phyloP scores from a whole-genome alignment of 139 green algal genomes.

The Nannochloris sp. region DNA sequence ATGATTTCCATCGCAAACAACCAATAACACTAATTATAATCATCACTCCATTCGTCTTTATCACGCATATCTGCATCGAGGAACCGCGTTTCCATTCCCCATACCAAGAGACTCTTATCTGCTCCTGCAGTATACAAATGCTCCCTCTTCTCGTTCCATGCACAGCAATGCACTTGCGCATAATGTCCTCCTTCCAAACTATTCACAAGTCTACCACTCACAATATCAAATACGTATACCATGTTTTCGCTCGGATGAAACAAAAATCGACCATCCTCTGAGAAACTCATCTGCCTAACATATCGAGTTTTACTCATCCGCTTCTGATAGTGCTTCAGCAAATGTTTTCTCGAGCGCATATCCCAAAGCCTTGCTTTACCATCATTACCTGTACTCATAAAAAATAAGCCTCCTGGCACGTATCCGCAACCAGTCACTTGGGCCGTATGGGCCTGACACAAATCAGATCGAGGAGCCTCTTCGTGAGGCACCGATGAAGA shows the following conservation, averaged over 20 bases:
- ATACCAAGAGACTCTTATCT: conserved; percentile 59
- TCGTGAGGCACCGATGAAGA: neutral
- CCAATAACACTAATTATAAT: neutral
- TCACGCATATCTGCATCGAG: conserved; percentile 11
- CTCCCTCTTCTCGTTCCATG: conserved; percentile 17
- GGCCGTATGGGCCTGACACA: conserved; percentile 24
- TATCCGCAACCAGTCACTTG: conserved; percentile 41
- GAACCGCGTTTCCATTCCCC: conserved; percentile 26
- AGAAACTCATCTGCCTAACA: conserved; percentile 48
- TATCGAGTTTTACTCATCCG: conserved; percentile 45
- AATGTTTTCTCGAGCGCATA: conserved; percentile 28
- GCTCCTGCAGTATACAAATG: conserved; percentile 65
- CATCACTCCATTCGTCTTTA: conserved; percentile 47
- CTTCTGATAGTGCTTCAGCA: conserved; percentile 55
- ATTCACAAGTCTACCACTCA: conserved; percentile 29
- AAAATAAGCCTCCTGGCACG: conserved; percentile 50
- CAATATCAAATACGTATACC: conserved; percentile 53
- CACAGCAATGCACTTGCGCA: conserved; percentile 23
- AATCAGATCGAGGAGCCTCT: neutral
- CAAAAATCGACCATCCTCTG: conserved; percentile 42
- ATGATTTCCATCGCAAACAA: conserved; percentile 44
- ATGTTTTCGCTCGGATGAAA: conserved; percentile 64
- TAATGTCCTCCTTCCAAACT: conserved; percentile 26
- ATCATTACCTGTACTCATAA: conserved; percentile 64
- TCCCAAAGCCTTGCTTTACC: conserved; percentile 74